Conservation (phyloP, 768 basidiomycete species). For the Erythrobasidium yunnanense region DNA sequence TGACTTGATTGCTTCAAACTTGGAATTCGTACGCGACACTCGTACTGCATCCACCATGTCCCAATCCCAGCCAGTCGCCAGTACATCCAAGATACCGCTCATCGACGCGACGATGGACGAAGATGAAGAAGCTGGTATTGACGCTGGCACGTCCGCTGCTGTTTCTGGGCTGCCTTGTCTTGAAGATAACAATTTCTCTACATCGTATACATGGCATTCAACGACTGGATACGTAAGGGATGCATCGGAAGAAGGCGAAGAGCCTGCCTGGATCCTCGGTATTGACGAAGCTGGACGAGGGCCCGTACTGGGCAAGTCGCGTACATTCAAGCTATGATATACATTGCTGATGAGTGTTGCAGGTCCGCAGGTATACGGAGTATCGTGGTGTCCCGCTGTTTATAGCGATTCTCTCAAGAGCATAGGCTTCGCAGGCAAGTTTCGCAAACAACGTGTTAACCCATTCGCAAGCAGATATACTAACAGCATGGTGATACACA, state of each 20-base stretch:
- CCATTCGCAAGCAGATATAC: neutral
- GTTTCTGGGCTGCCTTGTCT: constrained; percentile 27
- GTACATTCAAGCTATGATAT: no score
- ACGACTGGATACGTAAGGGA: constrained; percentile 1
- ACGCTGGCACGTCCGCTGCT: neutral
- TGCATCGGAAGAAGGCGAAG: constrained; percentile 9
- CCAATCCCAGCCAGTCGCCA: no score
- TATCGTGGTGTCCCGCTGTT: constrained; percentile 77
- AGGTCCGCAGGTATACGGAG: constrained; percentile 81
- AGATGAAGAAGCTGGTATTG: neutral
- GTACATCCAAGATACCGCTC: no score
- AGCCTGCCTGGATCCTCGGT: constrained; percentile 56
- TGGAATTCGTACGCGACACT: no score
- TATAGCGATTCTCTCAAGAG: constrained; percentile 63
- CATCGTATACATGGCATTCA: constrained; percentile 38
- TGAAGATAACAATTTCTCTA: constrained; percentile 30
- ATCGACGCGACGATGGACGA: no score
- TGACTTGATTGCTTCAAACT: no score
- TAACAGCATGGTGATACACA: constrained; percentile 40
- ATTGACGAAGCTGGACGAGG: constrained; percentile 98
- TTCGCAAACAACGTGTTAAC: neutral
- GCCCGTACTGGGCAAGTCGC: constrained; percentile 63
- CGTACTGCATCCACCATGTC: no score
- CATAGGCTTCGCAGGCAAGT: constrained; percentile 80
- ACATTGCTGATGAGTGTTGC: neutral